A percentile compares a stretch with the other conserved stretches of the same genome.
Conservation (phyloP, 1,139 yeast genomes). For the Hemisphaericaspora xylanilytica region DNA sequence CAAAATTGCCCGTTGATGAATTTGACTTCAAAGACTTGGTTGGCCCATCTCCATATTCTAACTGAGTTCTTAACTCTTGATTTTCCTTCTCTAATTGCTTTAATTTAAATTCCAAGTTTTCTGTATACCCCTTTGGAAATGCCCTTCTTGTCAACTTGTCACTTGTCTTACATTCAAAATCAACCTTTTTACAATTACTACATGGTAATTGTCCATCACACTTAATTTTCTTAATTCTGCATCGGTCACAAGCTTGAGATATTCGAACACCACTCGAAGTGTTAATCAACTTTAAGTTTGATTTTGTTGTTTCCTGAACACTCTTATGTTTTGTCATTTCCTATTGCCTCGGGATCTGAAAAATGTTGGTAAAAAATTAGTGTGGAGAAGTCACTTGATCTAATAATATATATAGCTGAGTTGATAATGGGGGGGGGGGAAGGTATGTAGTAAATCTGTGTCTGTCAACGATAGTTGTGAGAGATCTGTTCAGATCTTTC, state of each 20-base stretch:
- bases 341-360: background rate
- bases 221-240: slow-evolving; percentile 71
- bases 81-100: slow-evolving; percentile 62
- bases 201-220: slow-evolving; percentile 77
- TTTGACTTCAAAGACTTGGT: no score
- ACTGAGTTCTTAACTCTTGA: slow-evolving; percentile 28
- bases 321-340: slow-evolving; percentile 4
- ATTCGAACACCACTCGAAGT: slow-evolving; percentile 49
- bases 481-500: background rate
- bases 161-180: slow-evolving; percentile 66
- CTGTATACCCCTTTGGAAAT: slow-evolving; percentile 75
- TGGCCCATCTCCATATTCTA: slow-evolving; percentile 8
- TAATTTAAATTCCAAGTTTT: slow-evolving; percentile 62
- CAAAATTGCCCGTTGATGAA: no score
- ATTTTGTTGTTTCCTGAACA: slow-evolving; percentile 17
- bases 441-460: no score
- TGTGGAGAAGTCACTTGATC: no score
- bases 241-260: slow-evolving; percentile 79
- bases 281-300: slow-evolving; percentile 39
- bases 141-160: slow-evolving; percentile 73
- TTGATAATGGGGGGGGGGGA: no score
- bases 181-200: slow-evolving; percentile 60
- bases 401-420: no score
- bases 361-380: no score
- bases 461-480: no score